A percentile compares a stretch with the other conserved stretches of the same genome.
Evolutionary conservation across 768 basidiomycete species (phyloP).

Genomic region (Coprinopsis strossmayeri): DNA sequence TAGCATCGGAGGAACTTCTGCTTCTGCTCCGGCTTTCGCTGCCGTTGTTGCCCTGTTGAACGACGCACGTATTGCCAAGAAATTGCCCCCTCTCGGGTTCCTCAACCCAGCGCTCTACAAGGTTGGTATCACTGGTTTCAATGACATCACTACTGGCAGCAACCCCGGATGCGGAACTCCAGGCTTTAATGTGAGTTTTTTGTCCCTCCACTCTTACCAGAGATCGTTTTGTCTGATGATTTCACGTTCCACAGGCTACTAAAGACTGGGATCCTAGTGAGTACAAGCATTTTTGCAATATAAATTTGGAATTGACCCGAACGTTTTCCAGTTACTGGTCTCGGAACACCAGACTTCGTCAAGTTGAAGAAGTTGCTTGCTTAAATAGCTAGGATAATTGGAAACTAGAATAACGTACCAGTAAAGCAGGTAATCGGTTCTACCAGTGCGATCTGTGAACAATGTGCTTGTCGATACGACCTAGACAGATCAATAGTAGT

Average conservation of each 20-base stretch:
- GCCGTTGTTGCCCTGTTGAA: slow-evolving; percentile 60
- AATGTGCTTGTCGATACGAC: too few species aligned
- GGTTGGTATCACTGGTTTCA: slow-evolving; percentile 32
- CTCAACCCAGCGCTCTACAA: slow-evolving; percentile 59
- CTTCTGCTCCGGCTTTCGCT: slow-evolving; percentile 57
- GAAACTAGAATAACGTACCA: background rate
- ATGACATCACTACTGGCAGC: slow-evolving; percentile 53
- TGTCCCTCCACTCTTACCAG: too few species aligned
- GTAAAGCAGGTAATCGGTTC: background rate
- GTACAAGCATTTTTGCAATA: slow-evolving; percentile 16
- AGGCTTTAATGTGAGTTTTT: slow-evolving; percentile 53
- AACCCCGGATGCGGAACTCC: slow-evolving; percentile 56
- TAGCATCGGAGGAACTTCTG: slow-evolving; percentile 59
- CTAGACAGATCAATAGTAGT: too few species aligned
- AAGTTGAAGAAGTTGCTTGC: slow-evolving; percentile 34
- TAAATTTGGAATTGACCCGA: slow-evolving; percentile 1
- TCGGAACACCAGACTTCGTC: slow-evolving; percentile 50
- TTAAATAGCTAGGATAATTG: background rate
- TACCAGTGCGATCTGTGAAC: too few species aligned
- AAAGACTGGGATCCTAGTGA: slow-evolving; percentile 55
- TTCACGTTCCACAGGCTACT: too few species aligned
- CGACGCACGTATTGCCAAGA: slow-evolving; percentile 44
- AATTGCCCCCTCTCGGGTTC: slow-evolving; percentile 48
- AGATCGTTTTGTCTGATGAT: too few species aligned
- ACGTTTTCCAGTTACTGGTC: slow-evolving; percentile 35